Evolutionary conservation across 495 filamentous ascomycete genomes (phyloP), one percentile per base, ranked within the genome.

Genomic region (Penicillium paxilli): DNA sequence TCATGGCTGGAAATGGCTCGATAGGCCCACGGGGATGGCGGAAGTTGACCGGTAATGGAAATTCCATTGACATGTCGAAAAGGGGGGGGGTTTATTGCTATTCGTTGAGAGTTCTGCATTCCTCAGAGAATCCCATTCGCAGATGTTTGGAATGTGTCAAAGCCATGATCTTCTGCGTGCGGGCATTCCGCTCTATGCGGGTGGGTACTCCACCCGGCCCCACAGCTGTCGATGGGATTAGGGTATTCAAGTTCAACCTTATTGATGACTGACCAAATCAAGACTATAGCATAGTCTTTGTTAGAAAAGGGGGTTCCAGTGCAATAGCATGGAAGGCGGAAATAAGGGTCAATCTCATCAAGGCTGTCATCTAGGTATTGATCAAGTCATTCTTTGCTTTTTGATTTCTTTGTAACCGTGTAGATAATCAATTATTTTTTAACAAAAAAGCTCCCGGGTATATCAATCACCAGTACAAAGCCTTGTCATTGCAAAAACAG

Each of bases 361-460:
- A 10, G n/a, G 21, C 14, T 8, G 5, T 5, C 5, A 22, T 44
- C 40, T 44, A n/a, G n/a, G n/a, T n/a, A n/a, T n/a, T n/a, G n/a
- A n/a, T n/a, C n/a, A n/a, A n/a, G n/a, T n/a, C 16, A 23, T 28
- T 19, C n/a, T 17, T 28, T 46, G 12, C 11, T 28, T 42, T 2
- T 33, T 51, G 16, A 33, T 54, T 25, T 2, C 11, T 28, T 42
- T 2, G 22, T 51, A 16, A 33, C 50, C 21, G 21, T 46, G 46
- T 40, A 58, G 38, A 33, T 12, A 47, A 48, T 37, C 24, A 30
- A 16, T 17, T 25, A 14, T 9, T n/a, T n/a, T n/a, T n/a, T n/a
- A n/a, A n/a, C n/a, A n/a, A n/a, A 20, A 44, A 54, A 59, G 57
- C 57, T 63, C 57, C 57, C 44, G 60, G 60, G 60, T 64, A 64